Evolutionary conservation across 2,329 filamentous ascomycete species (phyloP), one percentile per base, ranked within the genome.

Genomic region (Amphichorda felina): DNA sequence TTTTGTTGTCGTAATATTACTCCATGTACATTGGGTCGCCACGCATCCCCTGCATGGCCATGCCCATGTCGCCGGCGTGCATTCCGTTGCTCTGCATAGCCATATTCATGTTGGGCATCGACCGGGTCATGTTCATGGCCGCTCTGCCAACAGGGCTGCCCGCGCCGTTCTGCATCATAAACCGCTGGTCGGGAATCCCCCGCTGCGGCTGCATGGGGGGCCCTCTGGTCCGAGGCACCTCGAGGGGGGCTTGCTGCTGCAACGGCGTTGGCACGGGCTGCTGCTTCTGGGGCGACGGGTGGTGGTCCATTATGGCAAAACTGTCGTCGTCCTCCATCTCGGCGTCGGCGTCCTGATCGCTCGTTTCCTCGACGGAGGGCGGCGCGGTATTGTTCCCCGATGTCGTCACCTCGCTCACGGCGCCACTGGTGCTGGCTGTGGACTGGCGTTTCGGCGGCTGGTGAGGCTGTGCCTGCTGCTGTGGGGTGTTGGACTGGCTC

Each of bases 251-350:
- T 24, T 63, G 60, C 30, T 58, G 53, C 37, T 61, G 61, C 38
- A 63, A 50, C 13, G 56, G 50, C 15, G 56, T 51, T 7, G 55
- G 51, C 5, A 53, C 38, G 5, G 54, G 43, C 30, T 36, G 28
- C 24, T 33, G 43, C 19, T 38, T 35, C 17, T 37, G 36, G 19
- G 64, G 63, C 6, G 54, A 44, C 4, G 58, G 50, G 18, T 60
- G 60, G 3, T 60, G 50, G 34, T 56, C 59, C 48, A 72, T 66
- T 36, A 71, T 65, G 7, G 66, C 60, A 40, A 70, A 73, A 36
- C 60, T 64, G 31, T 72, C 70, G 35, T 71, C 70, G 26, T 75
- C 72, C 31, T 76, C 72, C 72, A 76, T 76, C 38, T 68, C 65
- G 8, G 59, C 58, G 37, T 62, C 59, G 4, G 55, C 59, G 42